phyloP scores from a whole-genome alignment of 495 filamentous ascomycete species.

The Penicillium manginii region DNA sequence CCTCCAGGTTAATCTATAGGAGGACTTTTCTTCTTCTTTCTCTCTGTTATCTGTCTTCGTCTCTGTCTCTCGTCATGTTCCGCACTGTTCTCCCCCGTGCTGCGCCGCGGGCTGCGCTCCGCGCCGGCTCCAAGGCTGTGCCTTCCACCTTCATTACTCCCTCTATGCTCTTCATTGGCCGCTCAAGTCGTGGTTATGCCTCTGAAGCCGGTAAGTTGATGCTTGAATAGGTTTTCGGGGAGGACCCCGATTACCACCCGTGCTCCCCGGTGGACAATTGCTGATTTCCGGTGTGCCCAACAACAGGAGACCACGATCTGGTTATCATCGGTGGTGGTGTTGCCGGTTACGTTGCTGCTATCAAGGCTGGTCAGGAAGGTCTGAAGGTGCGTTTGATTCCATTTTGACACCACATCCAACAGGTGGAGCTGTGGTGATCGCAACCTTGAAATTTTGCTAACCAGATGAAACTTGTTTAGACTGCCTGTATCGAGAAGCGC shows the following conservation, averaged over 20 bases:
- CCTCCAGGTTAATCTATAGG: constrained; percentile 33
- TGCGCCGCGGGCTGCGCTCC: constrained; percentile 66
- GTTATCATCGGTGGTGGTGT: constrained; percentile 98
- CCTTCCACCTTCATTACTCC: constrained; percentile 61
- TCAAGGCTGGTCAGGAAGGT: constrained; percentile 97
- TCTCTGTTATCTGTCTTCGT: constrained; percentile 33
- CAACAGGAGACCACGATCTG: constrained; percentile 82
- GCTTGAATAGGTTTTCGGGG: neutral
- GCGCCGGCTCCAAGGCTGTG: constrained; percentile 45
- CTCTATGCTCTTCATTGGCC: constrained; percentile 57
- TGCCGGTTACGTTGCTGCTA: constrained; percentile 97
- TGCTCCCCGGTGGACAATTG: constrained; percentile 27
- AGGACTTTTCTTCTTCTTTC: constrained; percentile 33
- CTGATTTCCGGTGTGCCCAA: constrained; percentile 29
- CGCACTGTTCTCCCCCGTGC: constrained; percentile 70
- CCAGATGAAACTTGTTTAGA: constrained; percentile 52
- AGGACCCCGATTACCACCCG: constrained; percentile 7
- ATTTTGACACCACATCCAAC: neutral
- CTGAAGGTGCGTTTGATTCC: constrained; percentile 70
- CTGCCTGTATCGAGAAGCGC: constrained; percentile 98
- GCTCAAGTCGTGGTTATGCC: constrained; percentile 73
- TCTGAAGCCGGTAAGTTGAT: constrained; percentile 71
- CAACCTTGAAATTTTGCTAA: constrained; percentile 16
- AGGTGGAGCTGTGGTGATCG: neutral
- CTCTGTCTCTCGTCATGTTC: constrained; percentile 60